A percentile compares a stretch with the other conserved stretches of the same genome.
Evolutionary conservation across 768 basidiomycete genomes (phyloP).

Genomic region (Pleurotus tuber-regium): DNA sequence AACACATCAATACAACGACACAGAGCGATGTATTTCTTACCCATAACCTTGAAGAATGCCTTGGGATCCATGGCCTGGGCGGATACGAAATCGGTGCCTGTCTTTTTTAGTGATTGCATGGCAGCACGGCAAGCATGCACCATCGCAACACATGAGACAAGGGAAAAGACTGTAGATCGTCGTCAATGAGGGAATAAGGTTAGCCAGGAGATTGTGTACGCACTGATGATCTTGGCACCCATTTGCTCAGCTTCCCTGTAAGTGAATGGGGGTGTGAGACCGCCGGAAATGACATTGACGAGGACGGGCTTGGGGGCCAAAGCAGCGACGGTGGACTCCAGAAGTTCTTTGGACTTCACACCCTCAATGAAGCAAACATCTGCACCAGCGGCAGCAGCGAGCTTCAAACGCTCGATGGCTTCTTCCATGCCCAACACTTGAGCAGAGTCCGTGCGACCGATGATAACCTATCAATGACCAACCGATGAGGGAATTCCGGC

Average conservation of each 20-base stretch:
- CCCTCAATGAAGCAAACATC: slow-evolving; percentile 56
- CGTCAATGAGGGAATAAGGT: neutral
- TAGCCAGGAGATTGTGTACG: slow-evolving; percentile 5
- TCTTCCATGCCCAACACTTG: slow-evolving; percentile 53
- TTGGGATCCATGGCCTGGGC: slow-evolving; percentile 46
- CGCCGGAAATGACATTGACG: slow-evolving; percentile 49
- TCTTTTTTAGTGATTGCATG: slow-evolving; percentile 45
- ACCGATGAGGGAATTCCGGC: neutral
- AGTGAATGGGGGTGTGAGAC: slow-evolving; percentile 50
- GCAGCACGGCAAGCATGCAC: slow-evolving; percentile 48
- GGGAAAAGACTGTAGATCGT: slow-evolving; percentile 37
- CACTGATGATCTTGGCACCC: slow-evolving; percentile 45
- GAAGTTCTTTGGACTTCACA: slow-evolving; percentile 42
- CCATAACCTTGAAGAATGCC: slow-evolving; percentile 50
- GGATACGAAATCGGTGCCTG: slow-evolving; percentile 42
- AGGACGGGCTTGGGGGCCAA: slow-evolving; percentile 31
- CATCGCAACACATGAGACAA: slow-evolving; percentile 45
- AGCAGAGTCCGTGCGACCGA: slow-evolving; percentile 50
- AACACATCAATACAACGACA: neutral
- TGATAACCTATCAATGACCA: slow-evolving; percentile 31
- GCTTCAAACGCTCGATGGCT: slow-evolving; percentile 43
- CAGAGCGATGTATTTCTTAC: slow-evolving; percentile 18
- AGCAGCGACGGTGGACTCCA: slow-evolving; percentile 35
- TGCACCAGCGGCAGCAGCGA: slow-evolving; percentile 39
- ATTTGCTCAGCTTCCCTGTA: slow-evolving; percentile 40